phyloP scores from a whole-genome alignment of 2,329 filamentous ascomycete species.

The Aspergillus nomiae region DNA sequence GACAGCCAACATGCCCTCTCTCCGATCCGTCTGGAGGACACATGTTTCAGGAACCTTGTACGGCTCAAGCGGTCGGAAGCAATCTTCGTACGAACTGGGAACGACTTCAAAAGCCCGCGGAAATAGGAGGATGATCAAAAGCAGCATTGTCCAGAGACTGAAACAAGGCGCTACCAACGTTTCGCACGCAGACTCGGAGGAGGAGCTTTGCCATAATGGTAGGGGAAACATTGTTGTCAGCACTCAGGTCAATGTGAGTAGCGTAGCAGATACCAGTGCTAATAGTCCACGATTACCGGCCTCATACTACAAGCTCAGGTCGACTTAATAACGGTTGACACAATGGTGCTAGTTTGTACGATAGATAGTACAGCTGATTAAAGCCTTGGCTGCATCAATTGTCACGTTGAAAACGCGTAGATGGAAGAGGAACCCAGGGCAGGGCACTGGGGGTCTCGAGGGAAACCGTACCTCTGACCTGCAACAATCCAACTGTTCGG shows the following conservation, averaged over 20 bases:
- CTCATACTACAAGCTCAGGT: background rate
- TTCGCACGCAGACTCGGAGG: background rate
- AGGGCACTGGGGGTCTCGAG: background rate
- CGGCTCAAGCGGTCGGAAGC: background rate
- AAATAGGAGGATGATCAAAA: background rate
- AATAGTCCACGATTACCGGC: background rate
- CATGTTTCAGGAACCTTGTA: slow-evolving; percentile 1
- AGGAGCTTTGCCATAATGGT: background rate
- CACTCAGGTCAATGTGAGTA: background rate
- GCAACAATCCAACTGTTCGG: background rate
- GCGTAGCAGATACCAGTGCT: background rate
- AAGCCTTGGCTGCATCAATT: too few relatives aligned
- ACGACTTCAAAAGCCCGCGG: background rate
- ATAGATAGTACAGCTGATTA: background rate
- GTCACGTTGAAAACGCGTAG: too few relatives aligned
- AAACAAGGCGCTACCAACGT: background rate
- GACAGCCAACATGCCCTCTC: slow-evolving; percentile 7
- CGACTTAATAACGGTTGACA: background rate
- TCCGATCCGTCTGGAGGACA: slow-evolving; percentile 6
- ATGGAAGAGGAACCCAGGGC: background rate
- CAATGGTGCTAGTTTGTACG: background rate
- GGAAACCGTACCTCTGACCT: background rate
- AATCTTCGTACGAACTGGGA: background rate
- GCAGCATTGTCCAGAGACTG: background rate
- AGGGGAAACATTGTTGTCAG: slow-evolving; percentile 1